Conservation (phyloP, 2,329 filamentous ascomycete species). For the Alternaria rosae region DNA sequence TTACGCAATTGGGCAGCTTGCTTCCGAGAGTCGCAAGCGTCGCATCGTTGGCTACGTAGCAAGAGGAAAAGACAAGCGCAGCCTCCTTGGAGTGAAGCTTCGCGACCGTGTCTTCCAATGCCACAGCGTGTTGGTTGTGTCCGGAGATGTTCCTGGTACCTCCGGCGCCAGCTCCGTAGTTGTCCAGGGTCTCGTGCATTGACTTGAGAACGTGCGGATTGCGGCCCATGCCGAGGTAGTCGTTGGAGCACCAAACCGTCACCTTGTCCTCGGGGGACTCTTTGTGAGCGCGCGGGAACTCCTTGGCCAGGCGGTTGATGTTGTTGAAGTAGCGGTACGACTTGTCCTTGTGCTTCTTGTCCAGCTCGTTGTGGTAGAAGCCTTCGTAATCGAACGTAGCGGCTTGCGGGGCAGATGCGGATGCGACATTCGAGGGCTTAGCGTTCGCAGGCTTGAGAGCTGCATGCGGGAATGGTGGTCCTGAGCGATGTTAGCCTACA, state of each 20-base stretch:
- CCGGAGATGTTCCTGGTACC: constrained; percentile 98
- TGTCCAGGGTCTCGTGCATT: constrained; percentile 95
- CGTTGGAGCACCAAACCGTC: constrained; percentile 99
- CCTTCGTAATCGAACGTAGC: constrained; percentile 85
- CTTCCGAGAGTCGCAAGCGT: constrained; percentile 96
- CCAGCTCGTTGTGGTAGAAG: constrained; percentile 87
- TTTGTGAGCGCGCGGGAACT: constrained; percentile 96
- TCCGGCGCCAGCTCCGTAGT: constrained; percentile 92
- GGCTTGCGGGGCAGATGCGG: constrained; percentile 57
- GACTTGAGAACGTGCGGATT: constrained; percentile 84
- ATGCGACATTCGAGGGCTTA: constrained; percentile 44
- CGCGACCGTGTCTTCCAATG: constrained; percentile 80
- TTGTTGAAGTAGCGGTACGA: constrained; percentile 99
- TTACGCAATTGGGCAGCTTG: constrained; percentile 95
- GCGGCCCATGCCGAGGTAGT: constrained; percentile 97
- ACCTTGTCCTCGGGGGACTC: constrained; percentile 81
- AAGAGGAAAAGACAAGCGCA: constrained; percentile 94
- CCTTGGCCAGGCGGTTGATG: constrained; percentile 96
- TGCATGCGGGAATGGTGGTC: constrained; percentile 36
- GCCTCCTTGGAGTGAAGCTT: constrained; percentile 91
- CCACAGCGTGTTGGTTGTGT: constrained; percentile 93
- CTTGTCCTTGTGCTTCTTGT: constrained; percentile 99
- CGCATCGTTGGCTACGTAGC: constrained; percentile 97
- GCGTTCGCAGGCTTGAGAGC: constrained; percentile 34
- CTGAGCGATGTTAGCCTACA: constrained; percentile 29